phyloP scores from a whole-genome alignment of 2,329 filamentous ascomycete genomes.

The Aspergillus persii region DNA sequence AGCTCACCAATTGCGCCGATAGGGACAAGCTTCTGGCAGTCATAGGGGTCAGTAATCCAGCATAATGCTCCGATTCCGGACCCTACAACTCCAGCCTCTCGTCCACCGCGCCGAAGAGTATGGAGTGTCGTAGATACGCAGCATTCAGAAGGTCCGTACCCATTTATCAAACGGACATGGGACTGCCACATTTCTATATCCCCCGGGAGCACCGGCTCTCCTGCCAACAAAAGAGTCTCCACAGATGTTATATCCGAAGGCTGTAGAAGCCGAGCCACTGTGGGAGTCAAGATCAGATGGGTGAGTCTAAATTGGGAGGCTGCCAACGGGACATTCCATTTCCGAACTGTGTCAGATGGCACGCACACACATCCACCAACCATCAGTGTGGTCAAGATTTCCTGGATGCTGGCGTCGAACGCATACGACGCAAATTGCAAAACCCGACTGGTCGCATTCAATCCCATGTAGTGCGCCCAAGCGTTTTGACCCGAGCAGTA shows the following conservation, averaged over 20 bases:
- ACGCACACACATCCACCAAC: conserved; percentile 46
- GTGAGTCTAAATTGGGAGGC: not conserved
- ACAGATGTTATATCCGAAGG: conserved; percentile 29
- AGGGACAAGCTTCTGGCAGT: conserved; percentile 25
- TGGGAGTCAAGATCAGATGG: not conserved
- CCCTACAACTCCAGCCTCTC: conserved; percentile 18
- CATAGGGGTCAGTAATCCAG: conserved; percentile 34
- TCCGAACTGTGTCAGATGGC: conserved; percentile 52
- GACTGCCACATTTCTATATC: conserved; percentile 2
- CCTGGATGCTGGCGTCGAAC: conserved; percentile 38
- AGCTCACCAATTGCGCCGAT: conserved; percentile 45
- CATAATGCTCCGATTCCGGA: conserved; percentile 14
- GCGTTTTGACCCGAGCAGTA: not conserved
- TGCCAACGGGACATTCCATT: not conserved
- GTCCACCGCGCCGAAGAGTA: not conserved
- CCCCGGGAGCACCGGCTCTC: conserved; percentile 26
- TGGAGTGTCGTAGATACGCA: not conserved
- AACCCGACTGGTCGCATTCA: conserved; percentile 5
- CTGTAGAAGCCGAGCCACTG: conserved; percentile 42
- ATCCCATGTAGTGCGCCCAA: not conserved
- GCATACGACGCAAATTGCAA: conserved; percentile 40
- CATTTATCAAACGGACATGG: conserved; percentile 1
- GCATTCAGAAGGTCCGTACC: conserved; percentile 12
- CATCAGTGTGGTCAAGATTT: conserved; percentile 35
- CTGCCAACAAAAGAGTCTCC: conserved; percentile 37